phyloP scores from a whole-genome alignment of 164 flowering plant species.

The Liriodendron chinense region DNA sequence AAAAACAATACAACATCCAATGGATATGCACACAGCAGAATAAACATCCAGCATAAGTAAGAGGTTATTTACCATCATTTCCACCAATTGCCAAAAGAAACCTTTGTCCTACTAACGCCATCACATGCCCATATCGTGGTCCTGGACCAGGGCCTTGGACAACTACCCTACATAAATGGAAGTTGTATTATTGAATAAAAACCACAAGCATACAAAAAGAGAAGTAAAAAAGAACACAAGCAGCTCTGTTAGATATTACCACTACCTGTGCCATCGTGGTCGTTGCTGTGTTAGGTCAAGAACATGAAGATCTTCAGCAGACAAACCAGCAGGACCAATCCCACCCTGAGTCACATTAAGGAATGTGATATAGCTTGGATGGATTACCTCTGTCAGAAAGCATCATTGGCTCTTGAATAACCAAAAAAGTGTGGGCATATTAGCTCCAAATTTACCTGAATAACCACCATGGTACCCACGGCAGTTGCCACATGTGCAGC shows the following conservation, averaged over 20 bases:
- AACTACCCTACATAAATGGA: slow-evolving; percentile 61
- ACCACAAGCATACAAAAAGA: background rate
- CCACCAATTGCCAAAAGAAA: slow-evolving; percentile 99
- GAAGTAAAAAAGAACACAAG: background rate
- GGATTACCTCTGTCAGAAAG: background rate
- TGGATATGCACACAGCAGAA: background rate
- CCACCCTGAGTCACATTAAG: slow-evolving; percentile 69
- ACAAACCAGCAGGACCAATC: slow-evolving; percentile 98
- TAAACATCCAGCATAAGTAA: background rate
- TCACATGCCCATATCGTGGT: slow-evolving; percentile 99
- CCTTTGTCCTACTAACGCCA: slow-evolving; percentile 99
- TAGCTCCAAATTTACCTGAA: slow-evolving; percentile 63
- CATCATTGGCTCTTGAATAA: background rate
- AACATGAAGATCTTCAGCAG: slow-evolving; percentile 99
- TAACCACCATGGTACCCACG: slow-evolving; percentile 99
- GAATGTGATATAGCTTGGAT: background rate
- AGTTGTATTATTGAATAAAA: background rate
- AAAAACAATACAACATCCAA: background rate
- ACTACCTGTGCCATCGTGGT: slow-evolving; percentile 97
- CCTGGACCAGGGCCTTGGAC: slow-evolving; percentile 99
- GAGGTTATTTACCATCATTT: slow-evolving; percentile 70
- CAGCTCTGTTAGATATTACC: background rate
- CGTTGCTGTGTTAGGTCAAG: slow-evolving; percentile 96
- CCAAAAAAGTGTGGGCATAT: background rate
- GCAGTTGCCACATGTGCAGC: slow-evolving; percentile 99